Evolutionary conservation across 73 alveolate genomes (phyloP), one percentile per base, ranked within the genome.

Genomic region (Durusdinium trenchii): DNA sequence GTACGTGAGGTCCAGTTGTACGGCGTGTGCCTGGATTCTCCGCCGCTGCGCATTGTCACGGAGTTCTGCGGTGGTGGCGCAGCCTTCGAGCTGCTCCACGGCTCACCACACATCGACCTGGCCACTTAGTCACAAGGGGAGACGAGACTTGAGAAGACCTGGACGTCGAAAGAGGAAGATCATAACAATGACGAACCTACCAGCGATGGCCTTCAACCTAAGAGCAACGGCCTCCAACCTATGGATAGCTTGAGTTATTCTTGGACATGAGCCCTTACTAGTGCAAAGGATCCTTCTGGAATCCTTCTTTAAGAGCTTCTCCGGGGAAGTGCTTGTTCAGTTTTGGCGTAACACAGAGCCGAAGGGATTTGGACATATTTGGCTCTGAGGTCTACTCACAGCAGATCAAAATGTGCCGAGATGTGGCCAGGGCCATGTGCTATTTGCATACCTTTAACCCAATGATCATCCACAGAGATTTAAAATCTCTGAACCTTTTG

Each of bases 31-130:
- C 86, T 89, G 73, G 96, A 61, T 51, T 35, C 96, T 26, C 96
- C 85, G 32, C 95, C 95, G 46, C 64, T 87, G 84, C 95, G 95
- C 84, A 87, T 87, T 84, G 95, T 87, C 95, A 87, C 95, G 85
- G 95, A 87, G 84, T 87, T 42, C 95, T 87, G 95, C 64, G 95
- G 95, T 32, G 95, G 95, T 64, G 95, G 95, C 47, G 95, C 95
- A 32, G 95, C 64, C 62, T 87, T 86, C 51, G 95, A 62, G 64
- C 83, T 87, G 95, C 95, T 60, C 61, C 95, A 60, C 43, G 47
- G 48, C 57, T 81, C 81, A 84, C 84, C 83, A 14, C 45, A 51
- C 43, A 40, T 51, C 79, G 83, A 71, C 28, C 83, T 71, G 83
- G 83, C 50, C 83, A 36, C 76, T 69, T 18, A 5, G 16, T 9